phyloP scores from a whole-genome alignment of 1,139 yeast genomes.

The Taphrina deformans region DNA sequence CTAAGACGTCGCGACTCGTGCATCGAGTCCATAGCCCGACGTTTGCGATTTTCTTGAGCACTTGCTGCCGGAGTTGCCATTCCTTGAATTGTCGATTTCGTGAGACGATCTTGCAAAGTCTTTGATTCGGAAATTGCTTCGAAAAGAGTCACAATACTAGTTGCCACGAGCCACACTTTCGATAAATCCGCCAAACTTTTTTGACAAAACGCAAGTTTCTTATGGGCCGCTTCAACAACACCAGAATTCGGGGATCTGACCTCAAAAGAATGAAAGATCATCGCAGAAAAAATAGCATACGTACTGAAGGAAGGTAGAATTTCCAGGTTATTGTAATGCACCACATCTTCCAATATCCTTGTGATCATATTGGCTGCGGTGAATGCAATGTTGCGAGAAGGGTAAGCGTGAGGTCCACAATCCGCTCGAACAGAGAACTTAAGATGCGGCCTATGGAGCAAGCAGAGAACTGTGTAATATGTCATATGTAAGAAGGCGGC shows the following conservation, averaged over 20 bases:
- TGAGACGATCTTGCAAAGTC: constrained; percentile 41
- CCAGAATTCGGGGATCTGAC: constrained; percentile 60
- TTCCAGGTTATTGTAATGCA: constrained; percentile 55
- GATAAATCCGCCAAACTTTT: constrained; percentile 58
- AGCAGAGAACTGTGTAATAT: constrained; percentile 69
- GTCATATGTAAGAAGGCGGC: constrained; percentile 67
- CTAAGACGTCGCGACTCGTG: constrained; percentile 18
- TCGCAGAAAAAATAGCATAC: constrained; percentile 61
- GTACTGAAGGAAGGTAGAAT: constrained; percentile 61
- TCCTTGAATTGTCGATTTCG: constrained; percentile 43
- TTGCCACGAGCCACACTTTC: constrained; percentile 50
- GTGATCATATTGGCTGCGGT: constrained; percentile 83
- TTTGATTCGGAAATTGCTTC: constrained; percentile 39
- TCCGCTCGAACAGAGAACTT: constrained; percentile 40
- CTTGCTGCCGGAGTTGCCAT: constrained; percentile 39
- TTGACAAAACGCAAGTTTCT: constrained; percentile 57
- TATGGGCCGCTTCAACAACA: constrained; percentile 62
- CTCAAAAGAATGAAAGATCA: constrained; percentile 73
- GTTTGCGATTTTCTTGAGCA: constrained; percentile 35
- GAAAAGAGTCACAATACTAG: constrained; percentile 46
- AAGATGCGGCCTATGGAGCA: constrained; percentile 72
- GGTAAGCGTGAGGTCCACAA: constrained; percentile 57
- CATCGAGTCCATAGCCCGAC: constrained; percentile 25
- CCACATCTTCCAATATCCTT: constrained; percentile 60
- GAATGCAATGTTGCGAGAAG: constrained; percentile 82